Conservation (phyloP, 2,329 filamentous ascomycete genomes). For the Penicillium polonicum region DNA sequence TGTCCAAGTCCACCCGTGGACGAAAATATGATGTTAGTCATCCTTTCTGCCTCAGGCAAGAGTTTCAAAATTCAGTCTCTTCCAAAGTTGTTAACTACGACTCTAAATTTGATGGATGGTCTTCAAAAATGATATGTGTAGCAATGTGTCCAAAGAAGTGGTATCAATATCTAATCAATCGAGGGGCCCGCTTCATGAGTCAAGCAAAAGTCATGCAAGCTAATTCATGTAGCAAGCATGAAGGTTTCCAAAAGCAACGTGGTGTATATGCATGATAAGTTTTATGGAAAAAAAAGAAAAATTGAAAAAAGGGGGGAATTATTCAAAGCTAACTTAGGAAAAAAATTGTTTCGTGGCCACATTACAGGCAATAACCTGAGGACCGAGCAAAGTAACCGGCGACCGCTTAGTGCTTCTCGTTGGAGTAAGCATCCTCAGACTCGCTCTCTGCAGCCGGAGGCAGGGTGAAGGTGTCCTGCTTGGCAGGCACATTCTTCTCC, state of each 20-base stretch:
- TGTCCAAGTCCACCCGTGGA: background rate
- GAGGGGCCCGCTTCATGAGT: conserved; percentile 12
- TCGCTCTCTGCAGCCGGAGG: conserved; percentile 36
- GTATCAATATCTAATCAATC: conserved; percentile 24
- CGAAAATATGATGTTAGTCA: background rate
- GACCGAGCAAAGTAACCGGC: background rate
- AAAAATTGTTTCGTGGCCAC: background rate
- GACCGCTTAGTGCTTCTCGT: conserved; percentile 23
- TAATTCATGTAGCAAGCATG: conserved; percentile 12
- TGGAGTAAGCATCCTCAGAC: conserved; percentile 20
- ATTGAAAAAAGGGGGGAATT: conserved; percentile 9
- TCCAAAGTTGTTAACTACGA: background rate
- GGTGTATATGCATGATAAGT: conserved; percentile 7
- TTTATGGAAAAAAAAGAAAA: conserved; percentile 5
- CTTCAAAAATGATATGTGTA: background rate
- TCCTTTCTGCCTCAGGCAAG: conserved; percentile 1
- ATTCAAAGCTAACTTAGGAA: background rate
- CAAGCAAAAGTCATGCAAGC: conserved; percentile 18
- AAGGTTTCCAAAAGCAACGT: conserved; percentile 8
- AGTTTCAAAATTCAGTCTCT: background rate
- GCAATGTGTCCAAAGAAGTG: conserved; percentile 12
- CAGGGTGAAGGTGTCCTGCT: conserved; percentile 34
- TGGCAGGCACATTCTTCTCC: conserved; percentile 31
- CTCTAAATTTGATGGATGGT: background rate
- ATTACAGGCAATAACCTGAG: background rate